Evolutionary conservation across 2,329 filamentous ascomycete genomes (phyloP), one percentile per base, ranked within the genome.

Genomic region (Cladorrhinum sp.): DNA sequence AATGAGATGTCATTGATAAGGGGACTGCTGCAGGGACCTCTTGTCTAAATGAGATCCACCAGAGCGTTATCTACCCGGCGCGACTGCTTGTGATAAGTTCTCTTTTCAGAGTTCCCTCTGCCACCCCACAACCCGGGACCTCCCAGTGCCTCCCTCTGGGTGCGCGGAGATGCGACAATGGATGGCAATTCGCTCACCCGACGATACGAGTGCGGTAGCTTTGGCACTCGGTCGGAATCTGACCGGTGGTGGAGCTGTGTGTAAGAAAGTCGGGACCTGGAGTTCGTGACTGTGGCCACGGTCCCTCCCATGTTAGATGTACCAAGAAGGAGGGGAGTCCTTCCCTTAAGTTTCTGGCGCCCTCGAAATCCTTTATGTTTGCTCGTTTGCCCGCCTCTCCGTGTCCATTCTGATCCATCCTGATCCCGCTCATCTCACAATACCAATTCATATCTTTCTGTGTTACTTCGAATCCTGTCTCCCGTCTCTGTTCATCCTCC

Each of bases 1-100:
- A 67, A 63, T 66, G 10, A 58, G 18, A 9, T 49, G 2, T 29
- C 6, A 2, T 10, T 24, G 66, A 68, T 68, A 67, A 68, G 61
- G 50, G 23, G n/a, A 20, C 22, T 16, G 29, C 20, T 32, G 32
- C 45, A 52, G 48, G 57, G 55, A 38, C 51, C 55, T 49, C 41
- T 58, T 51, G 38, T 24, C 12, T 29, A 51, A 53, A 53, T 25
- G 36, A 56, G 53, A 52, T 51, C 48, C 50, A 49, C 52, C 50
- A 22, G 6, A 50, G 48, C 29, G 22, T 56, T 45, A 51, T 52
- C 50, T 50, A 18, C 45, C 38, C 27, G 55, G 45, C 29, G 49
- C 27, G 27, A 50, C 55, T 58, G 36, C 29, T 55, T 52, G 5
- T 49, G 53, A 56, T 56, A 56, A 45, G 22, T 18, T 24, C 36